These are phyloP conservation scores for Trichodelitschia bisporula DNA, from an alignment of 495 filamentous ascomycete species.

Conservation along the genomic window DNA sequence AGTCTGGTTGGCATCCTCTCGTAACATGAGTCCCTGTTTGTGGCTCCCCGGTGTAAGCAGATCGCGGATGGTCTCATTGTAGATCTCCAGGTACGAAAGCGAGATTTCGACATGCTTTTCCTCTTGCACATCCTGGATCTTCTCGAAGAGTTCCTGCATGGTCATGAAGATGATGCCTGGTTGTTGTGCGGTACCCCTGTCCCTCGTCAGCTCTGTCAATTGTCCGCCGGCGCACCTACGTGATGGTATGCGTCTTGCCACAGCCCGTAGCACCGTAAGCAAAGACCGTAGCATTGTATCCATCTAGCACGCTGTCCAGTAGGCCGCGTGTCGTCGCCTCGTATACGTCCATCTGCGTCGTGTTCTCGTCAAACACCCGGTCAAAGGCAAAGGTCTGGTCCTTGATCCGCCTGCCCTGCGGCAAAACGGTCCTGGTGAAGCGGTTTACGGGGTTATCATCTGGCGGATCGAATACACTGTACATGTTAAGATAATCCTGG, in stretches of 20 bases:
- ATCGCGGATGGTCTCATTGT: constrained; percentile 97
- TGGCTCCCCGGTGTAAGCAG: constrained; percentile 66
- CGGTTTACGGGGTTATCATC: constrained; percentile 90
- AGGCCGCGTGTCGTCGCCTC: constrained; percentile 74
- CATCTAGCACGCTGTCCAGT: constrained; percentile 84
- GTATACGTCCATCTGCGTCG: constrained; percentile 82
- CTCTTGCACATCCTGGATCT: constrained; percentile 58
- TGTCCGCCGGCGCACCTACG: constrained; percentile 8
- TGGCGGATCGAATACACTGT: constrained; percentile 90
- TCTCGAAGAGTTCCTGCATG: constrained; percentile 95
- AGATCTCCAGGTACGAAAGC: constrained; percentile 93
- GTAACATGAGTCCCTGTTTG: constrained; percentile 75
- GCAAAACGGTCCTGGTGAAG: constrained; percentile 62
- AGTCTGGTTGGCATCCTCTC: constrained; percentile 81
- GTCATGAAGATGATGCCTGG: constrained; percentile 97
- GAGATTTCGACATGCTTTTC: constrained; percentile 81
- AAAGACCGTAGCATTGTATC: constrained; percentile 97
- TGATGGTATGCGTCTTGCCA: constrained; percentile 94
- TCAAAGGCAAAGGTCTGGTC: constrained; percentile 97
- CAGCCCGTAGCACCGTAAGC: constrained; percentile 96
- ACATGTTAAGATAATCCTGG: constrained; percentile 8
- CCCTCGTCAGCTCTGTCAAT: constrained; percentile 7
- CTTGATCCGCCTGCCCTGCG: constrained; percentile 78
- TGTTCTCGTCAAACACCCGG: constrained; percentile 88
- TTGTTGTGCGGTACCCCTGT: constrained; percentile 66